Percentiles rank a stretch among this genome's conserved stretches.
Conservation (phyloP, 345 rosid genomes). For the Melaleuca alternifolia region DNA sequence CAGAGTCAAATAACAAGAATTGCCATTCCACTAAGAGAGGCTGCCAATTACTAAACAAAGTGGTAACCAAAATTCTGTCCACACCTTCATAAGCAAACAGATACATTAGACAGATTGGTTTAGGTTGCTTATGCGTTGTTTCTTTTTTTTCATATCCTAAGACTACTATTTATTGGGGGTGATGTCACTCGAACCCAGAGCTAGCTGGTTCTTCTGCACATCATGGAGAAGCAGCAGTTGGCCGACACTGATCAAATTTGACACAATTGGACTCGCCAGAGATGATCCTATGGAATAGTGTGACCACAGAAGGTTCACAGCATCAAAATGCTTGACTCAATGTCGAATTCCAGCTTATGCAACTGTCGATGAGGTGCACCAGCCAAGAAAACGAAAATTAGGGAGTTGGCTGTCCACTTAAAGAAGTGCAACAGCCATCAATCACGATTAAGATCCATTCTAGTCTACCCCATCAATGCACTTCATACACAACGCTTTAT, state of each 20-base stretch:
- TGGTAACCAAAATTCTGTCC: neutral
- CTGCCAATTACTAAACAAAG: neutral
- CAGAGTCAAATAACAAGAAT: neutral
- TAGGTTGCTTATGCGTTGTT: neutral
- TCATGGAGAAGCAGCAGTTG: neutral
- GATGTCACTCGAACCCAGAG: neutral
- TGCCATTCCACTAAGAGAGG: neutral
- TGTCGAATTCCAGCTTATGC: neutral
- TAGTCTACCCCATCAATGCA: neutral
- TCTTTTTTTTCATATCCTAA: neutral
- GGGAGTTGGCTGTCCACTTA: neutral
- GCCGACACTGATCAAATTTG: neutral
- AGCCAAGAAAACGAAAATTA: neutral
- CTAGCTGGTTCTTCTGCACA: neutral
- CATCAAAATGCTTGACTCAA: neutral
- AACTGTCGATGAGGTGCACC: neutral
- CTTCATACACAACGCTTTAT: neutral
- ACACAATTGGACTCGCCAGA: neutral
- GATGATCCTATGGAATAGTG: neutral
- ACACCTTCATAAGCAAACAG: neutral
- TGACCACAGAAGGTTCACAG: neutral
- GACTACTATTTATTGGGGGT: neutral
- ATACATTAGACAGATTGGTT: neutral
- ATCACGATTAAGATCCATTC: neutral
- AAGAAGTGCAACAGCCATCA: neutral